Conservation (phyloP, 352 stramenopile species). For the Pythium sukuiense region DNA sequence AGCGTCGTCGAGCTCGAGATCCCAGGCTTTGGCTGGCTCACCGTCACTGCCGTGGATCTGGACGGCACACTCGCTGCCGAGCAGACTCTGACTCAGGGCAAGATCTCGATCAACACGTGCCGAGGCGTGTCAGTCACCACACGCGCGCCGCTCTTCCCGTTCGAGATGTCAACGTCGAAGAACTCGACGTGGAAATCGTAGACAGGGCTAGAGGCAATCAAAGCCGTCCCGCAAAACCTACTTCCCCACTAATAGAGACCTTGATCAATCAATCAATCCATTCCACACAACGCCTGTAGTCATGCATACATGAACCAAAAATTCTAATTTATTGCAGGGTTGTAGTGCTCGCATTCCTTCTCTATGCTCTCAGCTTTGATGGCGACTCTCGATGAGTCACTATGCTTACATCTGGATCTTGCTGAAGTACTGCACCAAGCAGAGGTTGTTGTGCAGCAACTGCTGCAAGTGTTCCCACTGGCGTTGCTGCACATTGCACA, state of each 20-base stretch:
- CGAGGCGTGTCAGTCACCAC: constrained; percentile 57
- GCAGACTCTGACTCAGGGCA: constrained; percentile 59
- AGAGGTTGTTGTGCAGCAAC: constrained; percentile 84
- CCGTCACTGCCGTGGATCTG: constrained; percentile 77
- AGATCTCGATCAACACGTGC: constrained; percentile 66
- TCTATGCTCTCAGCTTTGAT: background rate
- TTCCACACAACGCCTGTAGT: background rate
- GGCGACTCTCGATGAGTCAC: background rate
- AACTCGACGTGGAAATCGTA: constrained; percentile 76
- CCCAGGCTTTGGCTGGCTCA: constrained; percentile 79
- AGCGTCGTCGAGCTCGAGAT: constrained; percentile 78
- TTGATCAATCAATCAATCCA: background rate
- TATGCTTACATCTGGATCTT: constrained; percentile 83
- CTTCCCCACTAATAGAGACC: constrained; percentile 1
- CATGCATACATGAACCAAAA: constrained; percentile 1
- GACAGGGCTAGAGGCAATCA: background rate
- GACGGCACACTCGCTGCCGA: constrained; percentile 66
- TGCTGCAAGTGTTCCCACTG: constrained; percentile 84
- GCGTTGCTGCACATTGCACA: constrained; percentile 62
- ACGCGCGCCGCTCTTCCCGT: constrained; percentile 71
- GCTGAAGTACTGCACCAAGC: constrained; percentile 85
- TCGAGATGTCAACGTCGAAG: constrained; percentile 78
- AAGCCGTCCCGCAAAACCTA: background rate
- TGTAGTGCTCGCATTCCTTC: background rate
- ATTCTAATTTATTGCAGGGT: constrained; percentile 18